Percentiles rank a stretch among this genome's conserved stretches.
These are phyloP conservation scores for Annulohypoxylon maeteangense DNA, from an alignment of 495 filamentous ascomycete species.

Conservation along the genomic window DNA sequence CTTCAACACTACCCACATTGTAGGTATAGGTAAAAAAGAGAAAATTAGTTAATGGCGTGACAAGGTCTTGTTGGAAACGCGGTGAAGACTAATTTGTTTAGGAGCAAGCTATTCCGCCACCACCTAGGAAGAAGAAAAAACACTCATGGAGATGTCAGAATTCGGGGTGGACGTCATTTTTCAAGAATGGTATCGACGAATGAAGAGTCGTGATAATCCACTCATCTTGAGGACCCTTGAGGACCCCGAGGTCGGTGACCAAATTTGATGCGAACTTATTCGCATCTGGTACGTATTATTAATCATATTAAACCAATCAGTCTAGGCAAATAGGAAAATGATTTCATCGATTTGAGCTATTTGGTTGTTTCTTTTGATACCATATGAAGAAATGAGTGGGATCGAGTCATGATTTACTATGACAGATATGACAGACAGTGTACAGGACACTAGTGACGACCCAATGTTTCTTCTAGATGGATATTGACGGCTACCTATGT, in stretches of 20 bases:
- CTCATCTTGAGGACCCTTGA: conserved; percentile 28
- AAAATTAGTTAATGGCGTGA: not conserved
- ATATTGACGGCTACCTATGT: not conserved
- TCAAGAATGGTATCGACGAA: conserved; percentile 19
- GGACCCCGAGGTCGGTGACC: conserved; percentile 22
- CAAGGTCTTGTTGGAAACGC: conserved; percentile 23
- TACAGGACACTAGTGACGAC: not conserved
- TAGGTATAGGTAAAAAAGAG: not conserved
- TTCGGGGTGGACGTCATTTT: conserved; percentile 18
- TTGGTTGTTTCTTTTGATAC: not conserved
- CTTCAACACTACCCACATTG: not conserved
- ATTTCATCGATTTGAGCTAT: not conserved
- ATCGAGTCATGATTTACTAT: not conserved
- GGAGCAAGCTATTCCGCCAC: conserved; percentile 9
- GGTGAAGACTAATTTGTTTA: conserved; percentile 20
- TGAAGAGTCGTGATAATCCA: conserved; percentile 12
- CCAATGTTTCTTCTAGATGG: too few relatives aligned
- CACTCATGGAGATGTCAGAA: conserved; percentile 8
- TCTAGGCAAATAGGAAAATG: not conserved
- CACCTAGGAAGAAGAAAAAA: conserved; percentile 3
- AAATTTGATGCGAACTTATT: conserved; percentile 24
- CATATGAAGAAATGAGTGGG: not conserved
- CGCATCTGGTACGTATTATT: conserved; percentile 23
- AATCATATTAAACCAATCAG: conserved; percentile 24
- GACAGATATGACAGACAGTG: conserved; percentile 1